A percentile compares a stretch with the other conserved stretches of the same genome.
Conservation (phyloP, 148 eudicot species). For the Camellia granthamiana region DNA sequence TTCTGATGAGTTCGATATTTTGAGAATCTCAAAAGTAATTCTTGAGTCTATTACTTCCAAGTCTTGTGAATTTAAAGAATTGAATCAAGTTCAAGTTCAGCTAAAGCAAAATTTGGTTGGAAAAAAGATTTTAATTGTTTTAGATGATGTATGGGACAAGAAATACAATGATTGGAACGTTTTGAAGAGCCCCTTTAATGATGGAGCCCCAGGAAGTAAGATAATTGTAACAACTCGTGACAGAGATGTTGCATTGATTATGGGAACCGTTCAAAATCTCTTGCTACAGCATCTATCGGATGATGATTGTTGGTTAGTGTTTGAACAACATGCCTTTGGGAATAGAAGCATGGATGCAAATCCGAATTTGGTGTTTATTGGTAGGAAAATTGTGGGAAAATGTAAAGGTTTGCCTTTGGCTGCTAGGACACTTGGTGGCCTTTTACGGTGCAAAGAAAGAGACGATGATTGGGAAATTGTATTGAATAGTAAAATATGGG, state of each 20-base stretch:
- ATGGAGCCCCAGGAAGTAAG: no score
- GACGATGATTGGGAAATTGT: constrained; percentile 13
- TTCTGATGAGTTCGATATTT: not conserved
- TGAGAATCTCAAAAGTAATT: not conserved
- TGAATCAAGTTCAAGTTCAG: not conserved
- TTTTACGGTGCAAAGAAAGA: constrained; percentile 2
- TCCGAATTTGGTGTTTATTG: not conserved
- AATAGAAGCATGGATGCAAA: not conserved
- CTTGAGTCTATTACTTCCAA: not conserved
- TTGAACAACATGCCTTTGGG: not conserved
- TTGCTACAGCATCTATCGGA: not conserved
- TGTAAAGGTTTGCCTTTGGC: constrained; percentile 24
- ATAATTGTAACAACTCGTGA: constrained; percentile 16
- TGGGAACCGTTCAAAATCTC: not conserved
- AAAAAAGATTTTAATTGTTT: no score
- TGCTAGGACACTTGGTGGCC: constrained; percentile 8
- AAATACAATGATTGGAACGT: not conserved
- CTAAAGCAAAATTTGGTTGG: no score
- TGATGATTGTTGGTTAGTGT: not conserved
- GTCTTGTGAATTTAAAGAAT: not conserved
- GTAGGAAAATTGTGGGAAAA: constrained; percentile 1
- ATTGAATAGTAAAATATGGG: constrained; percentile 18
- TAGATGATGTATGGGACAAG: not conserved
- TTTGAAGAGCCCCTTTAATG: no score
- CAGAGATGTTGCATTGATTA: constrained; percentile 4